Evolutionary conservation across 2,329 filamentous ascomycete species (phyloP).

Genomic region (Epichloe glyceriae): DNA sequence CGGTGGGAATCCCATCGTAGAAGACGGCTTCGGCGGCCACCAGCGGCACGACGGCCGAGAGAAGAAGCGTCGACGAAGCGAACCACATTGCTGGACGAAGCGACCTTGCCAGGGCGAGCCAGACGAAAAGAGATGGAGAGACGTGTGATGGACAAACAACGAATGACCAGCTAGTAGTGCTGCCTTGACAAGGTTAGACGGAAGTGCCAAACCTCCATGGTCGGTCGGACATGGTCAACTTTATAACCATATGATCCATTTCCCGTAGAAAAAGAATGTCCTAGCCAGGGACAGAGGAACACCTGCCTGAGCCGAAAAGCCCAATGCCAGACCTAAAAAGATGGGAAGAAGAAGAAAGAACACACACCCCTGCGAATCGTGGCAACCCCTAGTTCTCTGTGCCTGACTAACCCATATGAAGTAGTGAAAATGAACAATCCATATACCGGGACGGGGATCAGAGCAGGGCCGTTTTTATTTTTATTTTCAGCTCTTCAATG

Average conservation of each 20-base stretch:
- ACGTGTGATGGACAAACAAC: too few species aligned
- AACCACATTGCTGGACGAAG: neutral
- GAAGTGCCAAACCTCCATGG: too few species aligned
- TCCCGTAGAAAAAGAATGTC: too few species aligned
- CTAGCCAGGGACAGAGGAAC: too few species aligned
- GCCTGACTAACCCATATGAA: neutral
- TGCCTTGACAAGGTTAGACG: too few species aligned
- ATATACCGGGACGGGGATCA: neutral
- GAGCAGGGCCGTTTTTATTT: neutral
- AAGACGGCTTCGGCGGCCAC: conserved; percentile 1
- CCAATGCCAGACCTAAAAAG: neutral
- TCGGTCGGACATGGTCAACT: too few species aligned
- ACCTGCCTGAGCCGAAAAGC: neutral
- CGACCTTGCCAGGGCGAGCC: neutral
- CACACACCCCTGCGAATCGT: too few species aligned
- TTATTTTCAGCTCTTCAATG: too few species aligned
- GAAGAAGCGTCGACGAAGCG: neutral
- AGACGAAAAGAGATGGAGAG: neutral
- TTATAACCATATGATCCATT: too few species aligned
- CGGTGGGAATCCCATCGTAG: conserved; percentile 6
- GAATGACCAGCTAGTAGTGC: too few species aligned
- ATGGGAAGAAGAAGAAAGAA: too few species aligned
- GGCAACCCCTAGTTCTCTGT: neutral
- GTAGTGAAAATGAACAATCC: neutral
- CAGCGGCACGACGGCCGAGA: neutral